Base-by-base conservation (phyloP, 164 flowering plant genomes). In the Buxus sempervirens region DNA sequence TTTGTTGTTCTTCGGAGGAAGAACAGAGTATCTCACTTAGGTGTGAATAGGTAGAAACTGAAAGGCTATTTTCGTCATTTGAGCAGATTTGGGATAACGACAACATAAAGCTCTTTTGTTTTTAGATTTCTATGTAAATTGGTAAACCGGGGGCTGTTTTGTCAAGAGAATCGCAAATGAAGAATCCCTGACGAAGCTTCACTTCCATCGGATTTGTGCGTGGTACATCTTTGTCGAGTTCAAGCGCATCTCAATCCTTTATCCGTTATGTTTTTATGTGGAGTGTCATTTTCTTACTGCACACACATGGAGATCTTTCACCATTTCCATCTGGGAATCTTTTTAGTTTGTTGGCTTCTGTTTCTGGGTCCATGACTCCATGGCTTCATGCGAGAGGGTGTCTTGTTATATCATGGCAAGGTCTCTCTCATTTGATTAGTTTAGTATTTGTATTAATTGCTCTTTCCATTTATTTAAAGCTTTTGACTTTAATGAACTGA, bases 251-350 rank as follows among this genome's bases (percentile, higher is more conserved):
- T 68, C 68, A 32, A 32, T 32, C 59, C 72, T 24, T 20, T 21
- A 60, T 16, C 48, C 41, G 53, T 58, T 60, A 63, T 26, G n/a
- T 13, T 23, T 23, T 32, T 32, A 32, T 62, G 64, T 66, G 66
- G 22, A 67, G 73, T 72, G 79, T 79, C 79, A 56, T 68, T 79
- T 79, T 77, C 78, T 64, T 68, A n/a, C 32, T 73, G 63, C 70
- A 45, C 54, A 59, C 54, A 63, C 60, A 70, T 57, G 66, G 56
- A 41, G 72, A 10, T 10, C 19, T 15, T 36, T 74, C 75, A 74
- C 60, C 55, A 56, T 71, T 65, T 53, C 66, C 18, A 24, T 51
- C 48, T 24, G 58, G 63, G 78, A 76, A 71, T 81, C 78, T 71
- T 63, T n/a, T 77, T 58, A 14, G 22, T 16, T 49, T 66, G 20